Conservation (phyloP, 257 asterid genomes). For the Echium plantagineum region DNA sequence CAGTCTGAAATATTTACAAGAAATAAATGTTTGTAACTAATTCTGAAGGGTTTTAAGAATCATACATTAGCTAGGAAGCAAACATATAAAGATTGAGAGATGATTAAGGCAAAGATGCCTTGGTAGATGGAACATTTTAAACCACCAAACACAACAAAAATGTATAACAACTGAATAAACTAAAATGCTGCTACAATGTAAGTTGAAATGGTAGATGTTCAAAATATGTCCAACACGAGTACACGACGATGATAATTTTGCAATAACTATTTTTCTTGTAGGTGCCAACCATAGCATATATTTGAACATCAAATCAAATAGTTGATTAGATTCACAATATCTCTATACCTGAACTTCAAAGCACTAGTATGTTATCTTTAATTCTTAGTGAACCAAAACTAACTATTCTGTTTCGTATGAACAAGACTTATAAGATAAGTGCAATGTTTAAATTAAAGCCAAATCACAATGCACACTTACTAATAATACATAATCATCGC, state of each 20-base stretch:
- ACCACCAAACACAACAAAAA: background rate
- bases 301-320: no score
- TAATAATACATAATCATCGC: background rate
- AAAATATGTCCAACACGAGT: no score
- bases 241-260: no score
- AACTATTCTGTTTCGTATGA: no score
- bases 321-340: no score
- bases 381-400: no score
- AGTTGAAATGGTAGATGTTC: no score
- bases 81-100: background rate
- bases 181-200: background rate
- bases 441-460: background rate
- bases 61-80: background rate
- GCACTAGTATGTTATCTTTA: no score
- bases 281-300: no score
- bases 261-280: no score
- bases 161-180: background rate
- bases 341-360: no score
- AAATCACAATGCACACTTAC: background rate
- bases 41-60: background rate
- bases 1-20: slow-evolving; percentile 35
- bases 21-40: background rate
- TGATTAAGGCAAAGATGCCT: background rate
- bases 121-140: background rate
- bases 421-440: no score